Evolutionary conservation across 805 yeast genomes (phyloP).

Genomic region (Lipomyces yamanashiensis): DNA sequence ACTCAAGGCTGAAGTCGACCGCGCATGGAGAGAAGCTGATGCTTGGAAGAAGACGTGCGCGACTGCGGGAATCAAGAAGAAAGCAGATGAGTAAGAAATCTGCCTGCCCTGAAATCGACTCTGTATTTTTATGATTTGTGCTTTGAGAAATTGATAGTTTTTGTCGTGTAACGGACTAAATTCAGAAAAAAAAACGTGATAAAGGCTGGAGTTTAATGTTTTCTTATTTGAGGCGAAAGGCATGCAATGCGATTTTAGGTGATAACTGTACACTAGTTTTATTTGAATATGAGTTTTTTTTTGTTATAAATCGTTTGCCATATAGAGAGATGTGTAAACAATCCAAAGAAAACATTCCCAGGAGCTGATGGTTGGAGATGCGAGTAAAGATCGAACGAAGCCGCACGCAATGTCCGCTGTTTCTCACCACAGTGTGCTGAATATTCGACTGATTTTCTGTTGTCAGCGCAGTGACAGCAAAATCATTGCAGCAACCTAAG

Average conservation of each 20-base stretch:
- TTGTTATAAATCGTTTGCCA: background rate
- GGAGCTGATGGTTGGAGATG: too few species aligned
- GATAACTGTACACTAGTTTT: background rate
- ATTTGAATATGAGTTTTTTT: background rate
- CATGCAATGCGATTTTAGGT: background rate
- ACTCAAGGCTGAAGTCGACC: slow-evolving; percentile 82
- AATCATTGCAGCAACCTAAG: background rate
- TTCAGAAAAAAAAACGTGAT: background rate
- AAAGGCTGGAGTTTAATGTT: background rate
- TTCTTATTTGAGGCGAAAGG: background rate
- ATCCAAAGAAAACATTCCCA: too few species aligned
- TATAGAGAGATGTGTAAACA: too few species aligned
- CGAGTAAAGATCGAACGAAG: too few species aligned
- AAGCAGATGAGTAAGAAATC: slow-evolving; percentile 18
- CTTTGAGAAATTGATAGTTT: background rate
- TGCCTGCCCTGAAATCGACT: background rate
- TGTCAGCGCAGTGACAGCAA: too few species aligned
- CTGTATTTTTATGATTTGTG: background rate
- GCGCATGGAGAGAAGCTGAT: slow-evolving; percentile 91
- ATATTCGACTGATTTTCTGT: too few species aligned
- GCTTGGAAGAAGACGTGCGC: slow-evolving; percentile 64
- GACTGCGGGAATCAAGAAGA: slow-evolving; percentile 39
- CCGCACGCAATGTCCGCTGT: too few species aligned
- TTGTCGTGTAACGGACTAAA: background rate
- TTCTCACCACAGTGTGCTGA: too few species aligned